Percentiles rank a stretch among this genome's conserved stretches.
Evolutionary conservation across 306 rosid species (phyloP).

Genomic region (Alnus glutinosa): DNA sequence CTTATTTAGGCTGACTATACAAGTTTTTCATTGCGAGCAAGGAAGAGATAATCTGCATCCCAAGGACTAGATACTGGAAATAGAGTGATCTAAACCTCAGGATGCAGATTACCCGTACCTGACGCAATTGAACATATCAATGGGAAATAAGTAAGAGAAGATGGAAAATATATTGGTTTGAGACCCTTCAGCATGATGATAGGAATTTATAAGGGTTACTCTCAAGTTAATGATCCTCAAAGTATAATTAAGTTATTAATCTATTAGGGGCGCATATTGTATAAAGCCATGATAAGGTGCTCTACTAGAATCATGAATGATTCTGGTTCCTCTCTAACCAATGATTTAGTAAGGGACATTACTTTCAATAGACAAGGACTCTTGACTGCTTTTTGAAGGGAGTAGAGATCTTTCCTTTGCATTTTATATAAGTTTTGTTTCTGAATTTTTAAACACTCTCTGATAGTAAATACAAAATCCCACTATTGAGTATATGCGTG

Average conservation of each 20-base stretch:
- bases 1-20: neutral
- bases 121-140: slow-evolving; percentile 26
- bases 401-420: slow-evolving; percentile 22
- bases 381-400: slow-evolving; percentile 45
- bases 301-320: slow-evolving; percentile 27
- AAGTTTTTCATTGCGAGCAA: slow-evolving; percentile 18
- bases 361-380: slow-evolving; percentile 32
- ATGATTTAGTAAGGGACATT: slow-evolving; percentile 33
- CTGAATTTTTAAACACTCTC: slow-evolving; percentile 3
- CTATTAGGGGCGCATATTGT: slow-evolving; percentile 22
- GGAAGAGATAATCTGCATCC: slow-evolving; percentile 56
- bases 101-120: slow-evolving; percentile 64
- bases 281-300: slow-evolving; percentile 37
- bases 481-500: too few relatives aligned
- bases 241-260: slow-evolving; percentile 4
- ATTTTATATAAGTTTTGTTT: slow-evolving; percentile 15
- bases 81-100: slow-evolving; percentile 65
- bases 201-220: slow-evolving; percentile 46
- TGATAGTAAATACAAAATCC: neutral
- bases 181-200: slow-evolving; percentile 18
- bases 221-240: slow-evolving; percentile 29
- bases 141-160: neutral
- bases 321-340: slow-evolving; percentile 45
- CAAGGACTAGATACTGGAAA: slow-evolving; percentile 46
- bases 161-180: slow-evolving; percentile 2